Base-by-base conservation (phyloP, 768 basidiomycete genomes). In the Mycena rebaudengoi region DNA sequence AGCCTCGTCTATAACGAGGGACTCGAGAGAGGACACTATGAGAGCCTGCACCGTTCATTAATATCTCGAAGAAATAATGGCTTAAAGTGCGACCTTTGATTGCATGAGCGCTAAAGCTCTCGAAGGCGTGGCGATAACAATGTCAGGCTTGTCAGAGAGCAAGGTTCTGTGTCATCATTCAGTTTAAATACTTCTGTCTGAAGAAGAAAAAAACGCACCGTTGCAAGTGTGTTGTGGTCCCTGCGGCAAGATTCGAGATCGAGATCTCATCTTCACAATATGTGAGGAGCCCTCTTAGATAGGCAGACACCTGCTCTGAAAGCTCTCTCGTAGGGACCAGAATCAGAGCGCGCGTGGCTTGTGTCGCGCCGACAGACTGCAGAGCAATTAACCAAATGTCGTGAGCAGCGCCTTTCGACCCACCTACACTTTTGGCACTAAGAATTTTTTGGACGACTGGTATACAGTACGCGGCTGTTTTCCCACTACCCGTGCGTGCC, bases 1-100 rank as follows among this genome's bases (percentile, higher is more conserved):
- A 23, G 98, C 98, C 78, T 99, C 98, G 74, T 99, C 98, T 60
- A 99, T 96, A 28, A 97, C 92, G 18, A 99, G 86, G 5, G 92
- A 91, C 45, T 95, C 92, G 29, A 99, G 78, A 0, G 85, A 82
- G 13, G 84, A 71, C 0, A 96, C 78, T 3, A 82, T 84, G 8
- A 99, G 80, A 0, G 88, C 80, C 91, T 94, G 62, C 1, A 44
- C 28, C 33, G 23, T 23, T n/a, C 30, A 21, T 25, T 33, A 39
- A 59, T 50, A 26, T 21, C 56, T 50, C 45, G 28, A 16, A 58
- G 23, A 54, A 5, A 23, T 21, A 45, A 51, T 25, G 25, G n/a
- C 8, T 5, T 33, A 30, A 13, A 7, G n/a, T 4, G 60, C 81
- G 18, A 88, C 90, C 77, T 92, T 92, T 14, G 89, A 84, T 68